Percentiles rank a stretch among this genome's conserved stretches.
phyloP scores from a whole-genome alignment of 2,329 filamentous ascomycete genomes.

The Epicoccum nigrum region DNA sequence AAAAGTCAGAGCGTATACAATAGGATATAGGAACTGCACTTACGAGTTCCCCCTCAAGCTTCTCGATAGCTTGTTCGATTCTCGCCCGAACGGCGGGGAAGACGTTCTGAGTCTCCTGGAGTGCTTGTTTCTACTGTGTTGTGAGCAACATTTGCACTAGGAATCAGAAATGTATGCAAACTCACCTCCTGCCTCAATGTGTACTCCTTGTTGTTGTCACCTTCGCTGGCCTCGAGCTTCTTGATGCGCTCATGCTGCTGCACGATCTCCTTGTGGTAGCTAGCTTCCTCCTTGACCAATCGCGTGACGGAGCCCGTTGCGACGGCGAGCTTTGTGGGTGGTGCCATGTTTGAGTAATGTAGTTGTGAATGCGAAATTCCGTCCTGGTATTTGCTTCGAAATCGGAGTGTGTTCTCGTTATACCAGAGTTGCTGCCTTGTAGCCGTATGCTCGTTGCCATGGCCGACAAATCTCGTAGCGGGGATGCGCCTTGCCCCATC shows the following conservation, averaged over 20 bases:
- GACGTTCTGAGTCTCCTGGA: conserved; percentile 87
- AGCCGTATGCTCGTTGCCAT: conserved; percentile 16
- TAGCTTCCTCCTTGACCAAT: conserved; percentile 87
- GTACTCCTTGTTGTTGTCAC: conserved; percentile 78
- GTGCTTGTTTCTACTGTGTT: conserved; percentile 68
- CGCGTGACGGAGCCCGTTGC: conserved; percentile 79
- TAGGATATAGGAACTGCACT: conserved; percentile 46
- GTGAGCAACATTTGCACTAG: not conserved
- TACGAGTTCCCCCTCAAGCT: conserved; percentile 78
- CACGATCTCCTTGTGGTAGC: conserved; percentile 84
- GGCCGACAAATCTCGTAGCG: conserved; percentile 27
- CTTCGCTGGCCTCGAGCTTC: conserved; percentile 66
- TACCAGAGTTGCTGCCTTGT: conserved; percentile 16
- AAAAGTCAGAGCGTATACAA: conserved; percentile 8
- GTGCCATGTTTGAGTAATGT: conserved; percentile 66
- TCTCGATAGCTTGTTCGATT: conserved; percentile 73
- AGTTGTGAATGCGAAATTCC: not conserved
- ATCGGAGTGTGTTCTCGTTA: not conserved
- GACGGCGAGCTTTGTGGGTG: conserved; percentile 77
- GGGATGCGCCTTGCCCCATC: not conserved
- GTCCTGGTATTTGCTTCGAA: not conserved
- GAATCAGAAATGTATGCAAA: no score
- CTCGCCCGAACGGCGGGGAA: conserved; percentile 74
- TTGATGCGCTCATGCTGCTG: conserved; percentile 75
- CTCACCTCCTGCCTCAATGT: conserved; percentile 84